These are phyloP conservation scores for Sporothrix brunneoviolacea DNA, from an alignment of 2,329 filamentous ascomycete species.

Conservation along the genomic window DNA sequence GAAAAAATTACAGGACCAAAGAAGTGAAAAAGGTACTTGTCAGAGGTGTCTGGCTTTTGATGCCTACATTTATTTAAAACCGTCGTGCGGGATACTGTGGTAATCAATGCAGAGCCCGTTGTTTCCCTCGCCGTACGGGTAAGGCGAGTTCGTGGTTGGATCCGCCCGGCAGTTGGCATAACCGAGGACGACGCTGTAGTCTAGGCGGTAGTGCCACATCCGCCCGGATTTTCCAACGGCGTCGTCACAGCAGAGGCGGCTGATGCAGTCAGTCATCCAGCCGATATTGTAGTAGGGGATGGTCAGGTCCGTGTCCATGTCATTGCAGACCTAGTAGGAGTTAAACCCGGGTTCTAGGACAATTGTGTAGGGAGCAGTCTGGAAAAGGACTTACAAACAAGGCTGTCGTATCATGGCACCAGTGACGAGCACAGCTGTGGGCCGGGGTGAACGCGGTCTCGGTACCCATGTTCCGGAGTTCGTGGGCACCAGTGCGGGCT, in stretches of 20 bases:
- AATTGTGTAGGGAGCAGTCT: too few relatives aligned
- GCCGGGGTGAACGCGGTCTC: neutral
- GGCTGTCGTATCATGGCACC: slow-evolving; percentile 14
- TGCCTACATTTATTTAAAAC: too few relatives aligned
- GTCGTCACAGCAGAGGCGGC: slow-evolving; percentile 13
- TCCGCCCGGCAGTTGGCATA: slow-evolving; percentile 13
- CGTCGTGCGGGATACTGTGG: too few relatives aligned
- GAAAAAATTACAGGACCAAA: too few relatives aligned
- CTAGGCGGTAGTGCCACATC: slow-evolving; percentile 12
- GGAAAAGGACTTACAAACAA: too few relatives aligned
- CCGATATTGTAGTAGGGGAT: slow-evolving; percentile 15
- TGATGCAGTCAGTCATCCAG: slow-evolving; percentile 13
- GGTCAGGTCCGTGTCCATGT: neutral
- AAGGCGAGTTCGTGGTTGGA: neutral
- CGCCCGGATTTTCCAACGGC: slow-evolving; percentile 9
- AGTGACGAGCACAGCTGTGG: slow-evolving; percentile 8
- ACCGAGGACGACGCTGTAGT: slow-evolving; percentile 14
- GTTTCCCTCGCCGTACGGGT: slow-evolving; percentile 7
- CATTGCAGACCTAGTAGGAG: slow-evolving; percentile 16
- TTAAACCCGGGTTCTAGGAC: too few relatives aligned
- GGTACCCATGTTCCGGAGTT: slow-evolving; percentile 8
- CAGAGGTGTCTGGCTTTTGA: too few relatives aligned
- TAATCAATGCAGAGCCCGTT: slow-evolving; percentile 5
- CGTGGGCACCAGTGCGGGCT: neutral
- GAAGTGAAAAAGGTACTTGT: too few relatives aligned